Evolutionary conservation across 345 rosid genomes (phyloP).

Genomic region (Melastoma malabathricum): DNA sequence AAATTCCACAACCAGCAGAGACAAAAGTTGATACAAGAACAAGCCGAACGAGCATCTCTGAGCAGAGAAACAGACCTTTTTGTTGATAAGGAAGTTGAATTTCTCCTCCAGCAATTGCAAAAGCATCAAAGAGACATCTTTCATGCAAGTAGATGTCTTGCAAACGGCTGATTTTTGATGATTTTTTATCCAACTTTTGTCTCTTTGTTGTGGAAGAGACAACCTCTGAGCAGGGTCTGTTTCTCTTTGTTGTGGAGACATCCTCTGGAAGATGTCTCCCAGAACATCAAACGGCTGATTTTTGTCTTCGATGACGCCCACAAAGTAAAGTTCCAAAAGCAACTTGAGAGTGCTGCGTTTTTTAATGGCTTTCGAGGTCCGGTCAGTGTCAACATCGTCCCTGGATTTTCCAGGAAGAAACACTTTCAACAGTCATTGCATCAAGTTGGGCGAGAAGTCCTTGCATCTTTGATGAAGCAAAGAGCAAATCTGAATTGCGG

Average conservation of each 20-base stretch:
- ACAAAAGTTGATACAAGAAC: no score
- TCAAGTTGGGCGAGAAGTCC: slow-evolving; percentile 79
- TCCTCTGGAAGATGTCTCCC: no score
- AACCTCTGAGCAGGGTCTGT: no score
- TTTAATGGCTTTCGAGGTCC: slow-evolving; percentile 82
- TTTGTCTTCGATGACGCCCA: slow-evolving; percentile 93
- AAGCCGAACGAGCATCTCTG: no score
- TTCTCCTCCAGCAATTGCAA: slow-evolving; percentile 96
- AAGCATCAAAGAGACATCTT: slow-evolving; percentile 81
- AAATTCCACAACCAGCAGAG: no score
- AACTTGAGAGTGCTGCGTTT: slow-evolving; percentile 89
- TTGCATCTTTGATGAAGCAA: slow-evolving; percentile 95
- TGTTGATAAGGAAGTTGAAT: slow-evolving; percentile 82
- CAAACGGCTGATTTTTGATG: slow-evolving; percentile 83
- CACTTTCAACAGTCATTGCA: slow-evolving; percentile 77
- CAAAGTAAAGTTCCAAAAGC: slow-evolving; percentile 85
- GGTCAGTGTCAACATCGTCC: slow-evolving; percentile 79
- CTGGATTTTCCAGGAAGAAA: slow-evolving; percentile 90
- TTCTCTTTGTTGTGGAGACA: no score
- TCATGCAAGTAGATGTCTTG: slow-evolving; percentile 88
- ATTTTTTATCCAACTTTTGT: slow-evolving; percentile 52
- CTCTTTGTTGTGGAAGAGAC: no score
- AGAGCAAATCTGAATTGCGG: slow-evolving; percentile 56
- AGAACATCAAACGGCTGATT: no score
- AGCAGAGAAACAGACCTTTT: slow-evolving; percentile 40